Evolutionary conservation across 2,329 filamentous ascomycete genomes (phyloP), one percentile per base, ranked within the genome.

Genomic region (Fusarium lateritium): DNA sequence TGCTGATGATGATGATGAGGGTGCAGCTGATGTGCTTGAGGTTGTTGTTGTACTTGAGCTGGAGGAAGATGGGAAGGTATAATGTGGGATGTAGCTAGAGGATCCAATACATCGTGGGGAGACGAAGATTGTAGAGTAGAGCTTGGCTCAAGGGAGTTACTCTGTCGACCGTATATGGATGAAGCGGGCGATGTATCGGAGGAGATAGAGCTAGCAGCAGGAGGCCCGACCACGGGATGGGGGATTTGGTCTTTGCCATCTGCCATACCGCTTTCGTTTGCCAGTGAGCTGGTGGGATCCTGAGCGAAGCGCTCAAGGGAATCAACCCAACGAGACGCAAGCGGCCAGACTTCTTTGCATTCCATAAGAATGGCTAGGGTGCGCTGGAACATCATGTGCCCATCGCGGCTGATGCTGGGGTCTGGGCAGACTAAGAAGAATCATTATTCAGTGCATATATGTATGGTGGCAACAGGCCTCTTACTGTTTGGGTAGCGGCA

Each of bases 301-400:
- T 78, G 78, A 44, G 79, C 81, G 73, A 85, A 85, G 42, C 80
- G 82, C 50, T 84, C 82, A 4, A 87, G 75, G 1, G 83, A 81
- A 8, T 83, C 82, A n/a, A 83, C 80, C 85, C 85, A 87, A 8
- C 84, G 81, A n/a, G 79, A 78, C 2, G 85, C 84, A 8, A 87
- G 76, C 1, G 85, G 84, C 85, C 85, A 87, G 15, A 85, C 82
- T 39, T 83, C 78, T 57, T 82, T 82, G 72, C 83, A 84, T 53
- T 85, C 83, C 36, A 79, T 77, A 5, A 87, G 76, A 10, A 87
- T 85, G 4, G 64, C 69, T 22, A 84, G 79, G 33, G 80, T 83
- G 10, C 81, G 78, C 21, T 80, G 77, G 9, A 86, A 82, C 78
- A 87, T 86, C 39, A 73, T 73, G 3, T 81, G 80, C 5, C 83